A percentile compares a stretch with the other conserved stretches of the same genome.
Conservation (phyloP, 345 rosid species). For the Acer yangbiense region DNA sequence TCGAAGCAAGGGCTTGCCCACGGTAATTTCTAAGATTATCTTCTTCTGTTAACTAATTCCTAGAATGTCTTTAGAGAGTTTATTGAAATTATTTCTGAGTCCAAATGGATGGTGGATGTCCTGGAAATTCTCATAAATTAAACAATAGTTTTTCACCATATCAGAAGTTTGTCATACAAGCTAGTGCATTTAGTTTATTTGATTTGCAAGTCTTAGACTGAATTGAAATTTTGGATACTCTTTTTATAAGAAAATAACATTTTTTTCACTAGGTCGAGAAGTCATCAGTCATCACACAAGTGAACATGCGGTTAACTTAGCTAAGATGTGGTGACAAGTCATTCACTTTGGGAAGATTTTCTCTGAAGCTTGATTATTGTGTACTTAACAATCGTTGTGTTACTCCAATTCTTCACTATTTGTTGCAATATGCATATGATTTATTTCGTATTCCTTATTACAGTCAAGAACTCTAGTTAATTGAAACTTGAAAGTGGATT, state of each 20-base stretch:
- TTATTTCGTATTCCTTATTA: background rate
- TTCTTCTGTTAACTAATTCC: background rate
- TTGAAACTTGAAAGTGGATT: background rate
- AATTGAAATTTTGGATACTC: background rate
- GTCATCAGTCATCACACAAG: no score
- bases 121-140: background rate
- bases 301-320: background rate
- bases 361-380: background rate
- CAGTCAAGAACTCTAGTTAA: background rate
- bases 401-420: background rate
- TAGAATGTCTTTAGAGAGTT: background rate
- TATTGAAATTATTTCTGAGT: background rate
- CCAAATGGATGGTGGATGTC: background rate
- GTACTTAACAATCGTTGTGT: background rate
- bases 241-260: no score
- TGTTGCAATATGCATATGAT: background rate
- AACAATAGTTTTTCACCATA: background rate
- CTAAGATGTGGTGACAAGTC: background rate
- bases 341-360: background rate
- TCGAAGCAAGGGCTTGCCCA: constrained; percentile 79
- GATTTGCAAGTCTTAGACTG: constrained; percentile 3
- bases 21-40: constrained; percentile 45
- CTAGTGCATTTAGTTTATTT: background rate
- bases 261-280: no score
- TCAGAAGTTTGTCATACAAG: background rate